Base-by-base conservation (phyloP, 805 yeast genomes). In the Millerago galiae region DNA sequence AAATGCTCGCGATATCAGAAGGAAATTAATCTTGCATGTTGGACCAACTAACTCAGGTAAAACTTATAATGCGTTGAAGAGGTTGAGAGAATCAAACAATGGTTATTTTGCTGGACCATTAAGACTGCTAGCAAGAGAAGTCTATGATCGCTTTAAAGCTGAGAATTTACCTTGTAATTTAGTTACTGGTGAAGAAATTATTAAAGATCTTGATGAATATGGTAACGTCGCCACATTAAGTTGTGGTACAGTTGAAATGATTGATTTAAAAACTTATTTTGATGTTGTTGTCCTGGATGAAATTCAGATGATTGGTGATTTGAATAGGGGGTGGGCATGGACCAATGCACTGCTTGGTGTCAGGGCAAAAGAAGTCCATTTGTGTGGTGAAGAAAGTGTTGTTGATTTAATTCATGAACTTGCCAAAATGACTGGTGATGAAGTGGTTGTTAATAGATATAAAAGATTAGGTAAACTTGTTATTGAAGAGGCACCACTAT, bases 1-100 rank as follows among this genome's bases (percentile, higher is more conserved):
- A 0, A 78, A 72, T 35, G 95, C 99, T 1, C 70, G 98, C 32
- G 75, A 79, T 48, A 68, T 88, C 67, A 80, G 78, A 49, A 69
- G 99, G 32, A 81, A 83, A 39, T 71, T 93, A 38, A 73, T 83
- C n/a, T 75, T 93, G 79, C 99, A 93, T 59, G 86, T 93, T 10
- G 99, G 99, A 0, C 99, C 99, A 1, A 93, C 99, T 0, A 93
- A 93, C 60, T 81, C 93, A 51, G 99, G 99, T 11, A 93, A 93
- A 56, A 93, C 98, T 0, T 85, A 86, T 57, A 74, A 76, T 37
- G 95, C 98, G 0, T 65, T 93, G 36, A 71, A 83, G 53, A 71
- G 78, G 42, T 68, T 93, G 38, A 79, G 79, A 51, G 54, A 61
- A 16, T 79, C 88, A 13, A 70, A 77, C 27, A 72, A 79, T 15